Evolutionary conservation across 208 protist species (phyloP).

Genomic region (Phytomonas serpens): DNA sequence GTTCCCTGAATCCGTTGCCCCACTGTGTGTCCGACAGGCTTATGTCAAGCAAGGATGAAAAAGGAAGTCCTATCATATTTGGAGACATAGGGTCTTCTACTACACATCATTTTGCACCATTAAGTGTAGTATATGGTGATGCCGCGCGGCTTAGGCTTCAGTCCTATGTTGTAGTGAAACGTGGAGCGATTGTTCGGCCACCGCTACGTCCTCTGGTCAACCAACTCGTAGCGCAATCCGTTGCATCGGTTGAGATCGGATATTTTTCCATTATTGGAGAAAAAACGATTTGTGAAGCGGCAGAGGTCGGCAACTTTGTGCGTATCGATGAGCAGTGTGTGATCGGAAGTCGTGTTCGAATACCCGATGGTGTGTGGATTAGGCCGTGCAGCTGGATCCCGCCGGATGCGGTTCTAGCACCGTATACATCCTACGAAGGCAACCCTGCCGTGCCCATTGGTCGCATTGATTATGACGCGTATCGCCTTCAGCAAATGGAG

Average conservation of each 20-base stretch:
- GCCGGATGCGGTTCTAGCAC: constrained; percentile 35
- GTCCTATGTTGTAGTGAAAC: constrained; percentile 23
- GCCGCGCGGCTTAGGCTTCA: background rate
- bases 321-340: constrained; percentile 52
- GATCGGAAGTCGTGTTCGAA: constrained; percentile 30
- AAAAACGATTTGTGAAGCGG: constrained; percentile 45
- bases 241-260: constrained; percentile 24
- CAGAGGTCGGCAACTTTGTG: constrained; percentile 38
- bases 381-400: constrained; percentile 34
- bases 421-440: constrained; percentile 51
- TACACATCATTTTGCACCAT: background rate
- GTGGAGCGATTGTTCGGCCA: constrained; percentile 35
- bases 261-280: constrained; percentile 40
- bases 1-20: constrained; percentile 6
- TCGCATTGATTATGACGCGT: constrained; percentile 25
- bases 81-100: background rate
- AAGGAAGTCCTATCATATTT: background rate
- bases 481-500: constrained; percentile 34
- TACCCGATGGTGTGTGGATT: constrained; percentile 64
- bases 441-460: constrained; percentile 32
- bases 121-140: background rate
- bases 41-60: background rate
- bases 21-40: background rate
- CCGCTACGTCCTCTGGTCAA: constrained; percentile 38
- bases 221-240: constrained; percentile 20